phyloP scores from a whole-genome alignment of 1,139 yeast genomes.

The Protomyces gravidus region DNA sequence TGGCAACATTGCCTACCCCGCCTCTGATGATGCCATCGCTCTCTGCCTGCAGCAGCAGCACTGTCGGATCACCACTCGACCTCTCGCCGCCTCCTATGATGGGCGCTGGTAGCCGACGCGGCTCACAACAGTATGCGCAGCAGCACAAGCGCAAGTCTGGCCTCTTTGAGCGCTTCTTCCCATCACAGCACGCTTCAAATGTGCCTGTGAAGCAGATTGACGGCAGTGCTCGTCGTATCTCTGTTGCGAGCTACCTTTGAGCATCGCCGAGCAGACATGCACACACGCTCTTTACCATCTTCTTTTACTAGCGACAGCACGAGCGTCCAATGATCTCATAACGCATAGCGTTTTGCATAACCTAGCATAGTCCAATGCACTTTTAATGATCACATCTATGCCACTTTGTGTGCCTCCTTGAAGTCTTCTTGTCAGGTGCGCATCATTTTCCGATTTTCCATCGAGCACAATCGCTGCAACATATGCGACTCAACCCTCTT shows the following conservation, averaged over 20 bases:
- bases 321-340: neutral
- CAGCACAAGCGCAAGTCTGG: slow-evolving; percentile 22
- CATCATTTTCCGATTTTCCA: too few species aligned
- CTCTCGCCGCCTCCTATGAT: slow-evolving; percentile 10
- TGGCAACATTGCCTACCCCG: slow-evolving; percentile 21
- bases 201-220: slow-evolving; percentile 25
- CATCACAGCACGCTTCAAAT: neutral
- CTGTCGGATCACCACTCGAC: slow-evolving; percentile 23
- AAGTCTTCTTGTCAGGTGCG: neutral
- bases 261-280: too few species aligned
- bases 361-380: neutral
- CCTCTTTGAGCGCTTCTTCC: slow-evolving; percentile 27
- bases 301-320: neutral
- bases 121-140: neutral
- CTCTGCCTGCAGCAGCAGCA: slow-evolving; percentile 25
- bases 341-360: neutral
- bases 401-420: too few species aligned
- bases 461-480: too few species aligned
- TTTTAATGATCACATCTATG: neutral
- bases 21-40: slow-evolving; percentile 29
- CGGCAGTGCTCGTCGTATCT: slow-evolving; percentile 14
- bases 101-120: neutral
- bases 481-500: slow-evolving; percentile 23
- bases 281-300: too few species aligned
- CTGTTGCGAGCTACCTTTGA: slow-evolving; percentile 21